Percentiles rank a stretch among this genome's conserved stretches.
Conservation (phyloP, 2,329 filamentous ascomycete species). For the Penicillium hordei region DNA sequence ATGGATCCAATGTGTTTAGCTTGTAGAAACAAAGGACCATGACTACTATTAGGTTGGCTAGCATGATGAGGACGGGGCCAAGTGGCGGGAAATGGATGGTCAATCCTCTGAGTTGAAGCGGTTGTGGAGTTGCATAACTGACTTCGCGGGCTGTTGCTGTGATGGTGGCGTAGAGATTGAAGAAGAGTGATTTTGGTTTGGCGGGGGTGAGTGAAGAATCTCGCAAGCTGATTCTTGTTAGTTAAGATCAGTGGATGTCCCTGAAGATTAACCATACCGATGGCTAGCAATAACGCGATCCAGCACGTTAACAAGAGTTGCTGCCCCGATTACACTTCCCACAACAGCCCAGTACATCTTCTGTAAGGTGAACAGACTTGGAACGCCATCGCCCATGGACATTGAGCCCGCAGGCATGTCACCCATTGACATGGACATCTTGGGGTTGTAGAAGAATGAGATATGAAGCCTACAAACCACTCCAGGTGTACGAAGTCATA, state of each 20-base stretch:
- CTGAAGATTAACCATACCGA: constrained; percentile 38
- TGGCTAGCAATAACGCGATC: constrained; percentile 52
- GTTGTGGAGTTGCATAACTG: constrained; percentile 47
- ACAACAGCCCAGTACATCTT: constrained; percentile 56
- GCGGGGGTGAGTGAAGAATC: constrained; percentile 48
- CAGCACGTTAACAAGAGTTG: constrained; percentile 41
- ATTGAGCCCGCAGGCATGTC: constrained; percentile 39
- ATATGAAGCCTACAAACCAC: background rate
- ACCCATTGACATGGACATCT: constrained; percentile 27
- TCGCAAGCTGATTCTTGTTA: constrained; percentile 42
- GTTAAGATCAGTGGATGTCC: background rate
- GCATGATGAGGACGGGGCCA: constrained; percentile 36
- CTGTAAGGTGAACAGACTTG: constrained; percentile 50
- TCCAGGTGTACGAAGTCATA: background rate
- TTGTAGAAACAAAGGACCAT: constrained; percentile 59
- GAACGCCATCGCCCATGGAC: constrained; percentile 46
- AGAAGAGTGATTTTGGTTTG: constrained; percentile 54
- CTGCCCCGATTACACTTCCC: constrained; percentile 38
- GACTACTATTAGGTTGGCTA: constrained; percentile 51
- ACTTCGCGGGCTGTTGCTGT: constrained; percentile 57
- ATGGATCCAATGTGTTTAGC: constrained; percentile 51
- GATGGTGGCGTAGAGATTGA: constrained; percentile 51
- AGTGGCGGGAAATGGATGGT: constrained; percentile 41
- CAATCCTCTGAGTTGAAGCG: constrained; percentile 35
- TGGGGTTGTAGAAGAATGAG: background rate